phyloP scores from a whole-genome alignment of 257 asterid species.

The Eustoma russellianum region DNA sequence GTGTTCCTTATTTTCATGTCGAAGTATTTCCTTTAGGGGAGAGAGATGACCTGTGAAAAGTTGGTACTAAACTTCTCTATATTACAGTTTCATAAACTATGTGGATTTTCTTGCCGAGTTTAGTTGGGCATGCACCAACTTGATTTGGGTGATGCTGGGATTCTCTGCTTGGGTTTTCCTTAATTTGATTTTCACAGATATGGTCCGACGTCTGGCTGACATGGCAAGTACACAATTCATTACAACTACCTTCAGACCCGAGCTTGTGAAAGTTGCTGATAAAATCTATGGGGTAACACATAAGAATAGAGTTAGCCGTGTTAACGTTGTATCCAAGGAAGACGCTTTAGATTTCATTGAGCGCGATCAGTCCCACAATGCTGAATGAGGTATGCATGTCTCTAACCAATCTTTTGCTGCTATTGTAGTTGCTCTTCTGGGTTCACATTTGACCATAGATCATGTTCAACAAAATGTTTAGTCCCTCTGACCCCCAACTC shows the following conservation, averaged over 20 bases:
- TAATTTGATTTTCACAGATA: slow-evolving; percentile 48
- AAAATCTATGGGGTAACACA: slow-evolving; percentile 89
- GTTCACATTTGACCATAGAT: too few species aligned
- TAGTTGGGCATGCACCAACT: too few species aligned
- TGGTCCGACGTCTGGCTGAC: slow-evolving; percentile 95
- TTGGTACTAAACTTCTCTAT: too few species aligned
- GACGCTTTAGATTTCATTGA: slow-evolving; percentile 81
- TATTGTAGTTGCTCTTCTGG: too few species aligned
- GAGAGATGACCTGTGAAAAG: too few species aligned
- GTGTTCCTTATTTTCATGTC: too few species aligned
- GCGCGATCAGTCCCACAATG: slow-evolving; percentile 76
- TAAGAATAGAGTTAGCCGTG: slow-evolving; percentile 84
- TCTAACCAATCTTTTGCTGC: neutral
- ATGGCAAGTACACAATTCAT: slow-evolving; percentile 82
- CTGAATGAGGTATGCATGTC: slow-evolving; percentile 38
- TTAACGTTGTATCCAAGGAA: slow-evolving; percentile 59
- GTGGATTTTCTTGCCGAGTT: neutral
- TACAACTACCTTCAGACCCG: slow-evolving; percentile 83
- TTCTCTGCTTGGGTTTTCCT: slow-evolving; percentile 12
- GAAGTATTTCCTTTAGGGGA: too few species aligned
- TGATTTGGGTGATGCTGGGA: too few species aligned
- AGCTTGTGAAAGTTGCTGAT: slow-evolving; percentile 95
- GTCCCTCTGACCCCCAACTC: too few species aligned
- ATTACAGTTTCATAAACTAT: neutral
- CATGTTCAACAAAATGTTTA: too few species aligned